Conservation (phyloP, 2,329 filamentous ascomycete genomes). For the Dactylonectria estremocensis region DNA sequence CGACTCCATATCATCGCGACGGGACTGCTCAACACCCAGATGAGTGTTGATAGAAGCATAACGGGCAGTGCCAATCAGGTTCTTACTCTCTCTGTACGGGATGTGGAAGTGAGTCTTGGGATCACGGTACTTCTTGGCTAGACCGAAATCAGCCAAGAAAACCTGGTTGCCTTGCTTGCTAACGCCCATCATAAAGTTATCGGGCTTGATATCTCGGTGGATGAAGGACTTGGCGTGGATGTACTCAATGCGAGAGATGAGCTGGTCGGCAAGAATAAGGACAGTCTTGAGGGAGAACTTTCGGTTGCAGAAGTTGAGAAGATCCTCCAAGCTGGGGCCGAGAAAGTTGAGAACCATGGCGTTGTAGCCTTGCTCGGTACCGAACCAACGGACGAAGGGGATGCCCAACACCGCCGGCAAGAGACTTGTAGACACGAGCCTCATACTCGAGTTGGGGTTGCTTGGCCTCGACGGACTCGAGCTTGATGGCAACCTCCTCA, state of each 20-base stretch:
- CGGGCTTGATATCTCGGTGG: constrained; percentile 99
- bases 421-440: constrained; percentile 90
- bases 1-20: constrained; percentile 99
- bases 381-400: constrained; percentile 99
- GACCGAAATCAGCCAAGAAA: constrained; percentile 98
- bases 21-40: constrained; percentile 98
- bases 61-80: constrained; percentile 97
- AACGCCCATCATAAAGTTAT: constrained; percentile 99
- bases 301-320: constrained; percentile 99
- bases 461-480: constrained; percentile 99
- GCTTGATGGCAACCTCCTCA: constrained; percentile 99
- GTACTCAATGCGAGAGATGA: constrained; percentile 99
- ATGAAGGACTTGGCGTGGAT: constrained; percentile 99
- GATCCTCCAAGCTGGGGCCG: constrained; percentile 94
- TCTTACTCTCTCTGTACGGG: constrained; percentile 99
- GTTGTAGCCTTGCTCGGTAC: constrained; percentile 99
- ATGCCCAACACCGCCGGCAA: constrained; percentile 98
- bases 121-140: constrained; percentile 99
- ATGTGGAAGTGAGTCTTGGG: constrained; percentile 99
- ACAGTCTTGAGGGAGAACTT: constrained; percentile 99
- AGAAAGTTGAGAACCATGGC: constrained; percentile 99
- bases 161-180: constrained; percentile 99
- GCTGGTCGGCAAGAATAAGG: constrained; percentile 94
- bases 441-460: constrained; percentile 99
- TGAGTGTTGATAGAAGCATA: too few species aligned